phyloP scores from a whole-genome alignment of 805 yeast species.

The Teunomyces lycoperdinae region DNA sequence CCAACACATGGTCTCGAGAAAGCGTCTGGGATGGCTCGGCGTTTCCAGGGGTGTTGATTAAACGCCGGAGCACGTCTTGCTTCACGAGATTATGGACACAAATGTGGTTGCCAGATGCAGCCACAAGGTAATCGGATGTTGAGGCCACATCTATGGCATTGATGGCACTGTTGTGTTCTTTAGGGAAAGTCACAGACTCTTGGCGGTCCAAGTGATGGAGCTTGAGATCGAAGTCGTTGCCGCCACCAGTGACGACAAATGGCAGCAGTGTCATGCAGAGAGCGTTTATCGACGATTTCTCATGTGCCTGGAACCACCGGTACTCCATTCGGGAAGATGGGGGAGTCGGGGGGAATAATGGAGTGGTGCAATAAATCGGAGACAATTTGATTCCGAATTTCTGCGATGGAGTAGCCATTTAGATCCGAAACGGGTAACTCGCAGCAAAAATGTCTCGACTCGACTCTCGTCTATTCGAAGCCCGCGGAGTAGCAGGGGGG shows the following conservation, averaged over 20 bases:
- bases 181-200: conserved; percentile 10
- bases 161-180: conserved; percentile 15
- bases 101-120: conserved; percentile 16
- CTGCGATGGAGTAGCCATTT: not conserved
- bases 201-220: conserved; percentile 11
- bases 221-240: conserved; percentile 16
- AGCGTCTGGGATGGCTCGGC: not conserved
- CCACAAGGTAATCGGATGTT: conserved; percentile 10
- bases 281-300: conserved; percentile 17
- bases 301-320: conserved; percentile 10
- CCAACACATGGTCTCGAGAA: conserved; percentile 16
- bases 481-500: too few relatives aligned
- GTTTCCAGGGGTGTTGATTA: conserved; percentile 4
- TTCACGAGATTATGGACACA: conserved; percentile 20
- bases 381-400: too few relatives aligned
- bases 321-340: not conserved
- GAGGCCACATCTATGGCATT: conserved; percentile 15
- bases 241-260: conserved; percentile 21
- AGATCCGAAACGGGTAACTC: not conserved
- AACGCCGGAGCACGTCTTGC: conserved; percentile 8
- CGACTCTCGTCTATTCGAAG: not conserved
- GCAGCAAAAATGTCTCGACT: not conserved
- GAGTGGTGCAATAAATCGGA: too few relatives aligned
- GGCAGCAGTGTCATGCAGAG: conserved; percentile 11
- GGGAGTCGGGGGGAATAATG: too few relatives aligned